These are phyloP conservation scores for Albugo laibachii DNA, from an alignment of 352 stramenopile genomes.

Conservation along the genomic window DNA sequence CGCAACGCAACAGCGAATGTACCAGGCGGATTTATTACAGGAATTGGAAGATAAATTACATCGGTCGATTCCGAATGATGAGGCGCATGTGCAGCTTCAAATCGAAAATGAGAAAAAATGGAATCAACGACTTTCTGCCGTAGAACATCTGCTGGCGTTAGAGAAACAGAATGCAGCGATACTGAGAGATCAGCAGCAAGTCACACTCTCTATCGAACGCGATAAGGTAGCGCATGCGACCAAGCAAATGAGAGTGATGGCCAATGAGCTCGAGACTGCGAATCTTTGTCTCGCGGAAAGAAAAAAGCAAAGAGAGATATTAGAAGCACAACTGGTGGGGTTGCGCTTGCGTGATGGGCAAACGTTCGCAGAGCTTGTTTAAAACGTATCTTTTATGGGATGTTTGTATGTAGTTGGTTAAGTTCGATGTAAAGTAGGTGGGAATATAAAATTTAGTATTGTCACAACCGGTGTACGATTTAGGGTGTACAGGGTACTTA, in stretches of 20 bases:
- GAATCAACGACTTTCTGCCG: conserved; percentile 25
- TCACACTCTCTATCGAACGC: conserved; percentile 14
- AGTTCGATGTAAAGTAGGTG: conserved; percentile 4
- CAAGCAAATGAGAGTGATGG: conserved; percentile 16
- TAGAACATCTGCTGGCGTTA: conserved; percentile 27
- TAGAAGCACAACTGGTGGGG: conserved; percentile 7
- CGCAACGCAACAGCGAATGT: conserved; percentile 10
- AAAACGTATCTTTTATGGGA: conserved; percentile 12
- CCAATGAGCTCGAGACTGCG: conserved; percentile 34
- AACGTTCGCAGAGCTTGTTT: not conserved
- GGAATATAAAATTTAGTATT: too few species aligned
- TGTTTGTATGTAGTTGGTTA: conserved; percentile 7
- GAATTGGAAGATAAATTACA: conserved; percentile 27
- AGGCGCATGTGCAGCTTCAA: conserved; percentile 7
- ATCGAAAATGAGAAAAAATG: conserved; percentile 17
- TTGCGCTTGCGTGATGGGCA: too few species aligned
- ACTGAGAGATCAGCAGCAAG: conserved; percentile 19
- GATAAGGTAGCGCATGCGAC: conserved; percentile 25
- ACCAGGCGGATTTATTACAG: conserved; percentile 24
- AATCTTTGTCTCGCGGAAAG: conserved; percentile 53
- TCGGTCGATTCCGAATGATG: conserved; percentile 22
- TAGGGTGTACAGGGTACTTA: too few species aligned
- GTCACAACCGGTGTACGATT: too few species aligned
- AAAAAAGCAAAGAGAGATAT: conserved; percentile 34
- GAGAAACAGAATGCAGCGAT: conserved; percentile 19